phyloP scores from a whole-genome alignment of 2,329 filamentous ascomycete genomes.

The Cercospora sesami region DNA sequence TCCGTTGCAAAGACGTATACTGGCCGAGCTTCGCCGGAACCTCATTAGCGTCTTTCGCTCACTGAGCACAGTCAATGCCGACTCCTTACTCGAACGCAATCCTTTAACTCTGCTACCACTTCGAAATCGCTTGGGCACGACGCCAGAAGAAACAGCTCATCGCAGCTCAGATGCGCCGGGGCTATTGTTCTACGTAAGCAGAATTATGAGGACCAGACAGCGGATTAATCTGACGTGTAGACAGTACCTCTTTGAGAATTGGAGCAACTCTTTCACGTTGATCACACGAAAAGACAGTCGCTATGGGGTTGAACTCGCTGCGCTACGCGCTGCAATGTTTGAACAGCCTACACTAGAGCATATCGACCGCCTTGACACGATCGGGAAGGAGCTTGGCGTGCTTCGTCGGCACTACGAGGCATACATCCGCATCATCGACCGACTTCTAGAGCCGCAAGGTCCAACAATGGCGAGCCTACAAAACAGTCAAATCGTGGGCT shows the following conservation, averaged over 20 bases:
- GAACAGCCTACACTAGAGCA: slow-evolving; percentile 49
- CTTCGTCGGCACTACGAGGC: slow-evolving; percentile 61
- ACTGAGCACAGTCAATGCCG: slow-evolving; percentile 53
- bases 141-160: slow-evolving; percentile 49
- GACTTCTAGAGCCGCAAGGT: slow-evolving; percentile 54
- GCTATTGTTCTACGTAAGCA: slow-evolving; percentile 56
- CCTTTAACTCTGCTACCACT: slow-evolving; percentile 49
- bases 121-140: slow-evolving; percentile 47
- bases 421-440: slow-evolving; percentile 61
- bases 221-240: neutral
- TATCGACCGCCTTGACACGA: slow-evolving; percentile 57
- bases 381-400: slow-evolving; percentile 62
- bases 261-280: slow-evolving; percentile 60
- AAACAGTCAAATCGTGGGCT: slow-evolving; percentile 43
- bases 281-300: slow-evolving; percentile 52
- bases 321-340: slow-evolving; percentile 56
- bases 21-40: slow-evolving; percentile 57
- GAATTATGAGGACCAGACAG: neutral
- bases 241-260: slow-evolving; percentile 65
- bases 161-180: slow-evolving; percentile 57
- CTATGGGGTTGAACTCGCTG: slow-evolving; percentile 49
- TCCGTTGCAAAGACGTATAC: slow-evolving; percentile 48
- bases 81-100: slow-evolving; percentile 38
- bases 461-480: slow-evolving; percentile 47
- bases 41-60: slow-evolving; percentile 62